Conservation (phyloP, 1,284 basidiomycete genomes). For the Porogramme epimiltina region DNA sequence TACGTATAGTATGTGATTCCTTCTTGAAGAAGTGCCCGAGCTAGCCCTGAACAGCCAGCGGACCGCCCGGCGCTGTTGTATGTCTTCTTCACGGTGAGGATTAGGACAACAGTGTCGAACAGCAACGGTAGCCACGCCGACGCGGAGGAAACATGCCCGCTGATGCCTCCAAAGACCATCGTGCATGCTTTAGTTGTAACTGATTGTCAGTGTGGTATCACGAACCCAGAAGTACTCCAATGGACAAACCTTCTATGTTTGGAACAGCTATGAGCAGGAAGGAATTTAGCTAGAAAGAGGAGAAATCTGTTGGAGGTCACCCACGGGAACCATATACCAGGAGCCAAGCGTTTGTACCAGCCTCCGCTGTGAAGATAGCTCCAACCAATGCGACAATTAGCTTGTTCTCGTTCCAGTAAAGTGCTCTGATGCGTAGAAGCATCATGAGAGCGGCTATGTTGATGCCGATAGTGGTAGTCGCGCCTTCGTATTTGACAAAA, state of each 20-base stretch:
- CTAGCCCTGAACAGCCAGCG: constrained; percentile 42
- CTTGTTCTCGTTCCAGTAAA: constrained; percentile 43
- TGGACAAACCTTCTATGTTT: constrained; percentile 13
- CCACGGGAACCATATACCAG: constrained; percentile 33
- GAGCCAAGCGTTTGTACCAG: constrained; percentile 49
- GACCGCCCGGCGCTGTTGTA: constrained; percentile 40
- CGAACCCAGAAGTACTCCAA: neutral
- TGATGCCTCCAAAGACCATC: constrained; percentile 47
- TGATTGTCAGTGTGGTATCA: constrained; percentile 1
- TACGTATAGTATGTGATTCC: constrained; percentile 58
- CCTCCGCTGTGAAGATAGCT: constrained; percentile 40
- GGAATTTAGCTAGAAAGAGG: neutral
- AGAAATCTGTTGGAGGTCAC: no score
- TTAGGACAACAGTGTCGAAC: constrained; percentile 56
- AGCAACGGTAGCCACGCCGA: constrained; percentile 58
- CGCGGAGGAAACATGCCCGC: constrained; percentile 21
- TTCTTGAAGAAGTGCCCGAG: constrained; percentile 51
- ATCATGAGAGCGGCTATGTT: constrained; percentile 55
- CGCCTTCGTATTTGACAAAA: constrained; percentile 54
- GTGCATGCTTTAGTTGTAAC: constrained; percentile 46
- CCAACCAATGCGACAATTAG: constrained; percentile 39
- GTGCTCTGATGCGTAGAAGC: constrained; percentile 51
- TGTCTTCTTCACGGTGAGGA: constrained; percentile 47
- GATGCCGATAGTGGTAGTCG: constrained; percentile 50
- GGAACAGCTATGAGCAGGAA: no score